A percentile compares a stretch with the other conserved stretches of the same genome.
Conservation (phyloP, 2,329 filamentous ascomycete species). For the Blastomyces gilchristii region DNA sequence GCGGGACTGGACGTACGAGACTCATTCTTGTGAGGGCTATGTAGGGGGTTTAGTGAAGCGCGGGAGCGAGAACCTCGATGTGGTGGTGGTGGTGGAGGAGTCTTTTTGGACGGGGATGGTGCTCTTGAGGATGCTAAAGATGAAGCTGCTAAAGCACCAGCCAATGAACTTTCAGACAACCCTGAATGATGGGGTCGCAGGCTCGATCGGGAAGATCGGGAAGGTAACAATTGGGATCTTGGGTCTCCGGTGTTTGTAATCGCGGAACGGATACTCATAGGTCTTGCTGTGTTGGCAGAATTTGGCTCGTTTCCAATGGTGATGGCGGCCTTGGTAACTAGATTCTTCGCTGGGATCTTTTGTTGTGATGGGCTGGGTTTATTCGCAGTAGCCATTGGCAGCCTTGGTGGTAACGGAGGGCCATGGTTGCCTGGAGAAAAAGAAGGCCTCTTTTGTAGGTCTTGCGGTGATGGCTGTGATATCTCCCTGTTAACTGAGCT, state of each 20-base stretch:
- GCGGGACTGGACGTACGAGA: conserved; percentile 28
- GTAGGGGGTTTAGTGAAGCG: conserved; percentile 27
- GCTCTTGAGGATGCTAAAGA: conserved; percentile 37
- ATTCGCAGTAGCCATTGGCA: background rate
- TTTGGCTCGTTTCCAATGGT: background rate
- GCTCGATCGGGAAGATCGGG: conserved; percentile 19
- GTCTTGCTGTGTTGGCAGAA: background rate
- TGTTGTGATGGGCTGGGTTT: background rate
- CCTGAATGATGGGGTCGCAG: conserved; percentile 21
- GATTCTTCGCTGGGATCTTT: background rate
- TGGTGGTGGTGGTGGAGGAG: conserved; percentile 31
- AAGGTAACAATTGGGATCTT: background rate
- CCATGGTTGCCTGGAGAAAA: background rate
- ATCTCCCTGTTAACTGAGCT: background rate
- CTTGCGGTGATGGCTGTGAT: background rate
- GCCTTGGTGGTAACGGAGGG: conserved; percentile 4
- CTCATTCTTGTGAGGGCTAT: conserved; percentile 22
- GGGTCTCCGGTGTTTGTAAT: background rate
- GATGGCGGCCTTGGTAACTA: background rate
- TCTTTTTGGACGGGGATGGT: conserved; percentile 28
- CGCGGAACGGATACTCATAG: background rate
- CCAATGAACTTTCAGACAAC: conserved; percentile 31
- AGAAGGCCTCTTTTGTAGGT: background rate
- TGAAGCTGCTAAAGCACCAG: conserved; percentile 40
- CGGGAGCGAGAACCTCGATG: conserved; percentile 29